Evolutionary conservation across 805 yeast species (phyloP), one percentile per base, ranked within the genome.

Genomic region (Kurtzmaniella fragi): DNA sequence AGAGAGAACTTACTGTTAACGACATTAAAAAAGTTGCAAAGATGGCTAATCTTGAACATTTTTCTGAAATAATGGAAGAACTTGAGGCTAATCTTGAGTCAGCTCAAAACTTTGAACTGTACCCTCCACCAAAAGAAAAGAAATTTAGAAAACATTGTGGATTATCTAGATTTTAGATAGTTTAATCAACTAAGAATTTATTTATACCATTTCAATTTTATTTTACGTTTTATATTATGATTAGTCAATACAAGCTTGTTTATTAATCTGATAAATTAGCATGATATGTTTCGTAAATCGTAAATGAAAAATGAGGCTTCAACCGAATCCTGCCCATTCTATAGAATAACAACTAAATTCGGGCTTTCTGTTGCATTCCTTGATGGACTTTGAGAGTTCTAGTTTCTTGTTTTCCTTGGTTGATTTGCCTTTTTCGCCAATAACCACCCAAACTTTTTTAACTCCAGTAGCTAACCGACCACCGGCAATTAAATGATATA

Each of bases 311-410:
- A 14, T 32, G 17, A 14, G 13, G 26, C 14, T 16, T 45, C 58
- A 88, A 41, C 96, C 97, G 64, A 91, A 91, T 0, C 96, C 97
- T 0, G 98, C 89, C 99, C 99, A 91, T 61, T 91, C 96, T 2
- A 91, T 67, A 5, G 95, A 83, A 53, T 78, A 91, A 13, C 75
- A 73, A 34, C 61, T 64, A 12, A 64, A 62, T 34, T 49, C 50
- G 9, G 61, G 55, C 53, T 50, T 32, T 31, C 38, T 41, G 20
- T 16, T 36, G 20, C 31, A 35, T 9, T 27, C 15, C 27, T 28
- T 37, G 20, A 17, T 32, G 36, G 17, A 35, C 40, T 14, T 13
- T 25, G 28, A 28, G 15, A 9, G 12, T 25, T 27, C 28, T 37
- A 17, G 28, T 8, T n/a, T 47, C 42, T 2, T 44, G 38, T 13